Evolutionary conservation across 495 filamentous ascomycete genomes (phyloP), one percentile per base, ranked within the genome.

Genomic region (Parmelia sp.): DNA sequence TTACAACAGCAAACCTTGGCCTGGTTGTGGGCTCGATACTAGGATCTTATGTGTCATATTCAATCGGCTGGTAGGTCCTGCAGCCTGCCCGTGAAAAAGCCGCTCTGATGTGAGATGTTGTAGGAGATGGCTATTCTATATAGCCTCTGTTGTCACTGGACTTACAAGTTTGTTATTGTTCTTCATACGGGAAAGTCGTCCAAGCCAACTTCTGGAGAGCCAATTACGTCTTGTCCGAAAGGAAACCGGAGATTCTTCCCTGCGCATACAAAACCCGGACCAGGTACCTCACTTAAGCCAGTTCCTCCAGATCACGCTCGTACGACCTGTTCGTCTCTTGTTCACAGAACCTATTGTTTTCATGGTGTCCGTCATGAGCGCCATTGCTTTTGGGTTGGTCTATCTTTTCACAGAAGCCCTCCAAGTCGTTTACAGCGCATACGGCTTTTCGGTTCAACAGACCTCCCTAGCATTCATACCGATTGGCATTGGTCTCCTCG

Each of bases 401-500:
- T 85, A 83, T 60, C 78, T 84, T 15, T 83, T 83, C 65, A 79
- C 80, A 3, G 79, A 83, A 69, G 77, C 79, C 10, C 66, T 82
- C 0, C 75, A 73, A 0, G 71, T 74, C 1, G 75, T 84, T 36
- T 83, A 79, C 62, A 65, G 73, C 33, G 69, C 71, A 0, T 77
- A 80, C 68, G 78, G 76, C 10, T 77, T 82, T 60, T 61, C 67
- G 3, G 33, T 67, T 0, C 60, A 71, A 17, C 68, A 74, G 3
- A 65, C 79, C 0, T 82, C 78, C 0, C 69, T 83, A 3, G 74
- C 79, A 0, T 80, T 82, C 62, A 66, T 83, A 25, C 72, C 80
- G 2, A 73, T 83, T 33, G 73, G 69, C 3, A 62, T 83, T 0
- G 81, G 80, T 6, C 72, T 78, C 4, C 23, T 74, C 17, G 60